phyloP scores from a whole-genome alignment of 352 stramenopile genomes.

The Globisporangium recalcitrans region DNA sequence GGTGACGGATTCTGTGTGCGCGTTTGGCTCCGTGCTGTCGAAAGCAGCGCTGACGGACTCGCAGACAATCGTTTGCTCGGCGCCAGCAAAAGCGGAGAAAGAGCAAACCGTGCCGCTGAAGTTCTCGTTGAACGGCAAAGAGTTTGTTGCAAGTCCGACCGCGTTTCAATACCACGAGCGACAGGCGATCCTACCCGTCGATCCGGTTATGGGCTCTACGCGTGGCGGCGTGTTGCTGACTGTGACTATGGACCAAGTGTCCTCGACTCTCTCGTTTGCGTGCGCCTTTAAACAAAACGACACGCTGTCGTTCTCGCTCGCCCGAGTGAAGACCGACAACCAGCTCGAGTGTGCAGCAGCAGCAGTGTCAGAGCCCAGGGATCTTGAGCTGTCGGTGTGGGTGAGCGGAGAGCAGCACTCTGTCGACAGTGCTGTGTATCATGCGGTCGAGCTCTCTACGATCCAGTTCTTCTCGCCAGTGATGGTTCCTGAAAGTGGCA shows the following conservation, averaged over 20 bases:
- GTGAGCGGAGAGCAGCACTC: conserved; percentile 29
- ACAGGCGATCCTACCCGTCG: conserved; percentile 24
- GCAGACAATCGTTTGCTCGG: conserved; percentile 21
- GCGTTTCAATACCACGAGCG: conserved; percentile 25
- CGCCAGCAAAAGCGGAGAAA: conserved; percentile 6
- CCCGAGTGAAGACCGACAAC: neutral
- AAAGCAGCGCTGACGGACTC: conserved; percentile 8
- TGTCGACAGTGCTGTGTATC: conserved; percentile 23
- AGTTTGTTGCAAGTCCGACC: conserved; percentile 13
- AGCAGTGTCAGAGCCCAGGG: conserved; percentile 1
- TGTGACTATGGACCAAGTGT: conserved; percentile 17
- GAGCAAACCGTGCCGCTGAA: conserved; percentile 12
- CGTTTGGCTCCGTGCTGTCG: conserved; percentile 23
- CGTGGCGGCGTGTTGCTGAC: conserved; percentile 21
- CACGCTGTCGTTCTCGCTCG: conserved; percentile 13
- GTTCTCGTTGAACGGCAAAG: conserved; percentile 24
- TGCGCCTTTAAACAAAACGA: conserved; percentile 27
- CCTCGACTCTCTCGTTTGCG: conserved; percentile 11
- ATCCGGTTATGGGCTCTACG: conserved; percentile 18
- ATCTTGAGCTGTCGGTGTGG: conserved; percentile 28
- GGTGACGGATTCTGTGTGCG: conserved; percentile 15
- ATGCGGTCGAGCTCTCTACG: conserved; percentile 15
- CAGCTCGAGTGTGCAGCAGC: conserved; percentile 8
- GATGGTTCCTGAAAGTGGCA: conserved; percentile 17
- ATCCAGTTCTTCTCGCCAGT: conserved; percentile 20